These are phyloP conservation scores for Cajanus cajan DNA, from an alignment of 306 rosid species.

Conservation along the genomic window DNA sequence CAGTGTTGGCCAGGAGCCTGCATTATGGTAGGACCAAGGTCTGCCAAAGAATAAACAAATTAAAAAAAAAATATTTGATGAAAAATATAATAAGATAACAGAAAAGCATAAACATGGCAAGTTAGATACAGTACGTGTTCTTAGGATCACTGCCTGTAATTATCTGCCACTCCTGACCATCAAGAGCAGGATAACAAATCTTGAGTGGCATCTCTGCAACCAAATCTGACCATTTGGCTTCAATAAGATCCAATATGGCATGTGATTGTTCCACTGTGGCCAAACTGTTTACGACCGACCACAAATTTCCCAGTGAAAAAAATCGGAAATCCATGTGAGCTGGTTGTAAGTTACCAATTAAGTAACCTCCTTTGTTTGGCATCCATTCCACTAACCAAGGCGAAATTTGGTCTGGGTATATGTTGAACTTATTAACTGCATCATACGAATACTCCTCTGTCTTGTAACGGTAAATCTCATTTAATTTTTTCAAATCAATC, in stretches of 20 bases:
- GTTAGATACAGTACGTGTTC: slow-evolving; percentile 60
- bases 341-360: slow-evolving; percentile 89
- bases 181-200: slow-evolving; percentile 89
- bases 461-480: slow-evolving; percentile 85
- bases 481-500: slow-evolving; percentile 70
- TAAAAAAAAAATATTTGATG: background rate
- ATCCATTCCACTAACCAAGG: slow-evolving; percentile 94
- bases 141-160: slow-evolving; percentile 85
- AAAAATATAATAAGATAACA: slow-evolving; percentile 8
- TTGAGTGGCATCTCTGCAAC: slow-evolving; percentile 87
- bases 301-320: slow-evolving; percentile 81
- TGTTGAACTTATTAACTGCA: slow-evolving; percentile 90
- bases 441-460: slow-evolving; percentile 88
- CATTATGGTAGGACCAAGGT: slow-evolving; percentile 92
- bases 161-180: slow-evolving; percentile 90
- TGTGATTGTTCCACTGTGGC: slow-evolving; percentile 71
- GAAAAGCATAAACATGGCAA: background rate
- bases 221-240: slow-evolving; percentile 82
- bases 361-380: slow-evolving; percentile 77
- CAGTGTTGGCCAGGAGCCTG: slow-evolving; percentile 90
- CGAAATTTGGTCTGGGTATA: slow-evolving; percentile 78
- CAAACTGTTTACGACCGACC: slow-evolving; percentile 67
- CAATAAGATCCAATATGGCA: slow-evolving; percentile 81
- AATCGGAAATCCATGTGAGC: slow-evolving; percentile 96
- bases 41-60: slow-evolving; percentile 46